phyloP scores from a whole-genome alignment of 202 grass and related monocot genomes.

The Alloteropsis angusta region DNA sequence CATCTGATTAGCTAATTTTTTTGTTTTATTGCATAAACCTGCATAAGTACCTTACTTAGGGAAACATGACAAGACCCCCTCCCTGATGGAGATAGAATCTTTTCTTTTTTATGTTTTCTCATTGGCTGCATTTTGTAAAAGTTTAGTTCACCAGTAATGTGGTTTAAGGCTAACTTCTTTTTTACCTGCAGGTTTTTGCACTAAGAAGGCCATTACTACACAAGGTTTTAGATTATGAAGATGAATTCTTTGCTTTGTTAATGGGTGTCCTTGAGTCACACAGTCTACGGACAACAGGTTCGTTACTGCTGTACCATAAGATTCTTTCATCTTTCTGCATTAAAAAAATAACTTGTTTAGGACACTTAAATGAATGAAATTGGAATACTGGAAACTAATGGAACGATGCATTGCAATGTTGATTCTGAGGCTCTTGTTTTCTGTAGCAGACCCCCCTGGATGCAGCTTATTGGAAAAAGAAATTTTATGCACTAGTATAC shows the following conservation, averaged over 20 bases:
- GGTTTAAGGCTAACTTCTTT: background rate
- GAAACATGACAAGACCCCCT: background rate
- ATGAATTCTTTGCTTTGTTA: slow-evolving; percentile 91
- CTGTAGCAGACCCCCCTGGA: background rate
- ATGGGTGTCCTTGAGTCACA: slow-evolving; percentile 92
- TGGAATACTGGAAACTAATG: background rate
- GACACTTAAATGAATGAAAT: background rate
- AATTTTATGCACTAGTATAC: background rate
- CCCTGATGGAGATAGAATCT: background rate
- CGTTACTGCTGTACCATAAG: background rate
- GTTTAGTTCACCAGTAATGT: background rate
- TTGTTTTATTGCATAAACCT: background rate
- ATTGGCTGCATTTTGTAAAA: background rate
- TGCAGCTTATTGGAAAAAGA: background rate
- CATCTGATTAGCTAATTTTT: background rate
- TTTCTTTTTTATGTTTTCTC: slow-evolving; percentile 5
- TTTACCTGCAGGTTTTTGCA: slow-evolving; percentile 64
- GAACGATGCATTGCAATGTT: background rate
- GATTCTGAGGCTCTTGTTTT: background rate
- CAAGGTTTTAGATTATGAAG: slow-evolving; percentile 92
- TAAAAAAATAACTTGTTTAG: background rate
- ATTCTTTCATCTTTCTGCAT: background rate
- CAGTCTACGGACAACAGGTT: slow-evolving; percentile 89
- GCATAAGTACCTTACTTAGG: background rate
- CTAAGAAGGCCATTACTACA: slow-evolving; percentile 84